Base-by-base conservation (phyloP, 352 stramenopile genomes). In the Globisporangium ultimum region DNA sequence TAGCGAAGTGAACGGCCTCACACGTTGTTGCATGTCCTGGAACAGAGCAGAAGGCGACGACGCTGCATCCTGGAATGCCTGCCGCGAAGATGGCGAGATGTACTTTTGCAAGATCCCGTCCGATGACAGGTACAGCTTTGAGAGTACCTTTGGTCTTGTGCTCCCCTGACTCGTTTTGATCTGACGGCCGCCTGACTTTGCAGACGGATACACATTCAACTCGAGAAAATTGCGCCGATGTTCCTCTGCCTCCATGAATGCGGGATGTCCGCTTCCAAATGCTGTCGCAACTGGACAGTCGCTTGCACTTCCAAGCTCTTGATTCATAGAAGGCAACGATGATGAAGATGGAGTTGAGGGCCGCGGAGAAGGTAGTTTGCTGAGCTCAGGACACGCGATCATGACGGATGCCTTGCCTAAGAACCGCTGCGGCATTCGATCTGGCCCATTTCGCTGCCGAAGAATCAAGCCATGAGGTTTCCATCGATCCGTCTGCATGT, bases 401-500 rank as follows among this genome's bases (percentile, higher is more conserved):
- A 85, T 80, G 28, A 92, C 76, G 0, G 80, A 88, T 14, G 78
- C 70, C 53, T 88, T 89, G 15, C 83, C 83, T 5, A 92, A 59
- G 48, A 80, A 91, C 5, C 75, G 67, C 53, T 93, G 83, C 9
- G 83, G 80, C 67, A 88, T 83, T n/a, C 78, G 67, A 22, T 89
- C 71, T 2, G 71, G 67, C 4, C 71, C 76, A 61, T 92, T 92
- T 4, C 83, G 80, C 41, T 92, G 80, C 7, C 78, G 74, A 41
- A 92, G 55, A 47, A 89, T 83, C 6, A 92, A 55, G n/a, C 83
- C 83, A 51, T 85, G 74, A 2, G 83, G 83, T 42, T 77, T 77
- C 83, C 83, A 93, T 11, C 67, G 68, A 55, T 93, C 83, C 0
- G 83, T 93, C 55, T 93, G 83, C 61, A 89, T 79, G 20, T 85